phyloP scores from a whole-genome alignment of 1,284 basidiomycete species.

The Ceratobasidium sp. region DNA sequence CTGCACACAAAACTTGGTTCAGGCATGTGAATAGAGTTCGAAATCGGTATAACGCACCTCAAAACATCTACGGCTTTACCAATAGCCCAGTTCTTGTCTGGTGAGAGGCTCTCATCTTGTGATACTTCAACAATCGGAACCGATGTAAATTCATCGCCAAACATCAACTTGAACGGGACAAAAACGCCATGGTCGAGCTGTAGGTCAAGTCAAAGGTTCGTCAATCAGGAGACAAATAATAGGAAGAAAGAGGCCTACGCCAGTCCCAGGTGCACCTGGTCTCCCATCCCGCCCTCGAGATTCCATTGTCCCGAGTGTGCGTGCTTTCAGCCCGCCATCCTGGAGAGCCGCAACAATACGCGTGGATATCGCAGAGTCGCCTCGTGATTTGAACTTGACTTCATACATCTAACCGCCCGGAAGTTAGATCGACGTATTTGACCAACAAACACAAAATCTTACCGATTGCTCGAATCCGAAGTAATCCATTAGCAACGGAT shows the following conservation, averaged over 20 bases:
- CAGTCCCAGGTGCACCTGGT: constrained; percentile 64
- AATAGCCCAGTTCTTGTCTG: constrained; percentile 68
- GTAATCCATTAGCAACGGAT: constrained; percentile 77
- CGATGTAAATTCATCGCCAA: constrained; percentile 64
- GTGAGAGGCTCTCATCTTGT: constrained; percentile 66
- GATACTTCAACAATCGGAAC: constrained; percentile 75
- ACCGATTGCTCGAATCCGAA: constrained; percentile 61
- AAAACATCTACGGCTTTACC: constrained; percentile 68
- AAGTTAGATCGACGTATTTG: neutral
- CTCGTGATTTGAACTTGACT: constrained; percentile 70
- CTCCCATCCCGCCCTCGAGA: constrained; percentile 70
- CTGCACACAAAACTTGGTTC: constrained; percentile 50
- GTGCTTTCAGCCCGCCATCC: constrained; percentile 11
- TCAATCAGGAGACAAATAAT: neutral
- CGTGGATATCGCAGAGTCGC: constrained; percentile 63
- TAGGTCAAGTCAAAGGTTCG: neutral
- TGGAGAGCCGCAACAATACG: constrained; percentile 67
- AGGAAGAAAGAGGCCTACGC: constrained; percentile 39
- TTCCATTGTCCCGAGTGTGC: constrained; percentile 54
- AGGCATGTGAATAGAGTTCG: neutral
- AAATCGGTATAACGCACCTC: constrained; percentile 51
- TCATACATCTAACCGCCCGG: constrained; percentile 60
- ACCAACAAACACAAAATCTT: neutral
- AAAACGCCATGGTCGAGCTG: constrained; percentile 66
- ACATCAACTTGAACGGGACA: constrained; percentile 79